These are phyloP conservation scores for Tricholoma flavovirens DNA, from an alignment of 768 basidiomycete genomes.

Conservation along the genomic window DNA sequence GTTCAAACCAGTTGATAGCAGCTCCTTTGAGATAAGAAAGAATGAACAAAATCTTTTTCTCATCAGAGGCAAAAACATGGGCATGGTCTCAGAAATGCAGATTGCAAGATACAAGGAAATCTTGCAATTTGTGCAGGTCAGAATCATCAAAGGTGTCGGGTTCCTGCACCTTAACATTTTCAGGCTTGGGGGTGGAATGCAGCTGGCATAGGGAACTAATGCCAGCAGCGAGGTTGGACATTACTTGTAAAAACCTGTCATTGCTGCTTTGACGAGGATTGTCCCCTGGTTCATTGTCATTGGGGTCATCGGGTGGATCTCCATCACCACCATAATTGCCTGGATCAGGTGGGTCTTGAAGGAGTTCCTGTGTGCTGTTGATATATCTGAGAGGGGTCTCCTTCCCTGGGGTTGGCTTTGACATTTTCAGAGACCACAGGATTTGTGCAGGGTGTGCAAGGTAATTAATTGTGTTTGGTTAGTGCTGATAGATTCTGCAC, in stretches of 20 bases:
- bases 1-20: too few relatives aligned
- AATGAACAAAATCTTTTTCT: too few relatives aligned
- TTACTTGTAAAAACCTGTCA: neutral
- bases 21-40: too few relatives aligned
- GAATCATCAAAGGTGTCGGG: neutral
- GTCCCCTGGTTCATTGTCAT: neutral
- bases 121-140: neutral
- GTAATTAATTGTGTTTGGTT: neutral
- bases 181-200: too few relatives aligned
- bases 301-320: neutral
- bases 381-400: neutral
- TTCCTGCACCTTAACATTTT: too few relatives aligned
- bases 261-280: neutral
- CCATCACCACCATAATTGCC: neutral
- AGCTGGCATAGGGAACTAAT: neutral
- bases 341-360: neutral
- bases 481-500: neutral
- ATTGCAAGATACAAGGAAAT: too few relatives aligned
- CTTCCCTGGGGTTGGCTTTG: neutral
- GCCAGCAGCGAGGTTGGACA: neutral
- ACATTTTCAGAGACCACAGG: neutral
- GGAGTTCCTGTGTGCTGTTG: neutral
- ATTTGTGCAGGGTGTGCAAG: neutral
- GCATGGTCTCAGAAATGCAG: too few relatives aligned
- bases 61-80: too few relatives aligned